These are phyloP conservation scores for Coelastrella sp. DNA, from an alignment of 139 green algal genomes.

Conservation along the genomic window DNA sequence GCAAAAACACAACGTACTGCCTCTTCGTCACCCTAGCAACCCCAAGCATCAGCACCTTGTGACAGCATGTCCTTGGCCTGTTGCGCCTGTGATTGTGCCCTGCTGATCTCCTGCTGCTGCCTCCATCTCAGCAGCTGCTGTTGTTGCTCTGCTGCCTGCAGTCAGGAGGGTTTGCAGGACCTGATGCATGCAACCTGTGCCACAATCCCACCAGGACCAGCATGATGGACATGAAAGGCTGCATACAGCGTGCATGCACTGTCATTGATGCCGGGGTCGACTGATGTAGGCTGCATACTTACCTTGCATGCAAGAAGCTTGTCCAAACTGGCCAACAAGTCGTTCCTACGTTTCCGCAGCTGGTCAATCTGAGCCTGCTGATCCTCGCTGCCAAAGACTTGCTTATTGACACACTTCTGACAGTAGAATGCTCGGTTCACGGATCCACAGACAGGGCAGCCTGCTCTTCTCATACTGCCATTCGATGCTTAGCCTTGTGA, in stretches of 20 bases:
- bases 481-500: not conserved
- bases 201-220: no score
- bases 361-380: not conserved
- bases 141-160: not conserved
- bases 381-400: not conserved
- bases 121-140: slow-evolving; percentile 27
- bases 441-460: slow-evolving; percentile 3
- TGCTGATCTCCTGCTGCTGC: slow-evolving; percentile 8
- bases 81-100: slow-evolving; percentile 7
- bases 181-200: not conserved
- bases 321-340: slow-evolving; percentile 25
- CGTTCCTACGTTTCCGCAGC: slow-evolving; percentile 21
- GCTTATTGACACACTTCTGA: slow-evolving; percentile 30
- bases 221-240: no score
- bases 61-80: slow-evolving; percentile 1
- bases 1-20: no score
- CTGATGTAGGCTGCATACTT: no score
- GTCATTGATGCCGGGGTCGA: no score
- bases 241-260: no score
- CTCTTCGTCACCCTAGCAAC: no score
- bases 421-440: slow-evolving; percentile 35
- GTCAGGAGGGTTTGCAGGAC: no score
- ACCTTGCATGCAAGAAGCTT: not conserved
- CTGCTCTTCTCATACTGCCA: not conserved
- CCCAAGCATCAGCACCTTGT: no score